Percentiles rank a stretch among this genome's conserved stretches.
Conservation (phyloP, 2,329 filamentous ascomycete genomes). For the Nigrograna mackinnonii region DNA sequence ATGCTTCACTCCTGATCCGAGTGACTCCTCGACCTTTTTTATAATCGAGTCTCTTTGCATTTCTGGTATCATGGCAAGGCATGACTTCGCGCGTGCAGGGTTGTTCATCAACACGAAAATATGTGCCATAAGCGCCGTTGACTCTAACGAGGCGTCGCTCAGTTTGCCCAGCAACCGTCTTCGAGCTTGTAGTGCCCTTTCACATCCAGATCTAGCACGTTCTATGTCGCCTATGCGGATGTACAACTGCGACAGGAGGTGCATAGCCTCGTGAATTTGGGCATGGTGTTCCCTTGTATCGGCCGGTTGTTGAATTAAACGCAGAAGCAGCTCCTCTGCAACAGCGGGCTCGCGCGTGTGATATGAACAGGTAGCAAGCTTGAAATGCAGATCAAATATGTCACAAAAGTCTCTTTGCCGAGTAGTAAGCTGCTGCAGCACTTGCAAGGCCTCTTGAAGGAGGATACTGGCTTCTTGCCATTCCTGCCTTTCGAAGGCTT, state of each 20-base stretch:
- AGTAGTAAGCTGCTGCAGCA: constrained; percentile 21
- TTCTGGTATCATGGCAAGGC: constrained; percentile 23
- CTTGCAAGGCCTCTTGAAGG: constrained; percentile 27
- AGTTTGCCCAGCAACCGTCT: constrained; percentile 26
- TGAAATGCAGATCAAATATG: constrained; percentile 27
- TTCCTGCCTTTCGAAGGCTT: constrained; percentile 22
- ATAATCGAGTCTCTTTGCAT: constrained; percentile 12
- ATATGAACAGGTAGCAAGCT: constrained; percentile 29
- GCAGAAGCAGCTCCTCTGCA: constrained; percentile 23
- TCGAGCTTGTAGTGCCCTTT: constrained; percentile 27
- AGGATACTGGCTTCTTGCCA: constrained; percentile 27
- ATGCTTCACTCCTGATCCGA: constrained; percentile 17
- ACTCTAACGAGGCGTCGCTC: constrained; percentile 24
- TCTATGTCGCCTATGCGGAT: constrained; percentile 22
- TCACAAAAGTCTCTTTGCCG: constrained; percentile 22
- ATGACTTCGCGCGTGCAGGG: constrained; percentile 22
- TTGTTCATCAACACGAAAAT: constrained; percentile 24
- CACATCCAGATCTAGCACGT: constrained; percentile 23
- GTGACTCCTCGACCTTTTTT: constrained; percentile 16
- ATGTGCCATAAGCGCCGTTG: constrained; percentile 30
- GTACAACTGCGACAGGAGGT: constrained; percentile 28
- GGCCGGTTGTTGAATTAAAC: constrained; percentile 16
- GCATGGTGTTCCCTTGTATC: constrained; percentile 16
- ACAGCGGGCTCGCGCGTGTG: constrained; percentile 18
- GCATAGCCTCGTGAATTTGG: constrained; percentile 20